Evolutionary conservation across 495 filamentous ascomycete genomes (phyloP).

Genomic region (Sabuloglossum arenarium): DNA sequence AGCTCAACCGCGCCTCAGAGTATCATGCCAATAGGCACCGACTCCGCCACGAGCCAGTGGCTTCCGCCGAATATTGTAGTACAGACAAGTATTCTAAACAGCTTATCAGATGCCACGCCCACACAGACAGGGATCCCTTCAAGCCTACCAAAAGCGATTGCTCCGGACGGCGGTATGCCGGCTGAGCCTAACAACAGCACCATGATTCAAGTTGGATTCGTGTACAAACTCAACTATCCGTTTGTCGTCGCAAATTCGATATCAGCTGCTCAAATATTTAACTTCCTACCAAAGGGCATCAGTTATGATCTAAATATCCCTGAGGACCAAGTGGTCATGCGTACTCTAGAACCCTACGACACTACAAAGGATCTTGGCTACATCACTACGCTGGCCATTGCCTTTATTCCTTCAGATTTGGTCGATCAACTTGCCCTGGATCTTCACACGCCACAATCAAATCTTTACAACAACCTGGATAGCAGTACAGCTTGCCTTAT

Average conservation of each 20-base stretch:
- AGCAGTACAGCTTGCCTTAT: conserved; percentile 44
- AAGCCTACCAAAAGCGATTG: conserved; percentile 51
- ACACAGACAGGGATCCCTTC: conserved; percentile 31
- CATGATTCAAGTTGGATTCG: conserved; percentile 72
- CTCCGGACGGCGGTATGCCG: conserved; percentile 34
- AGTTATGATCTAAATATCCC: conserved; percentile 38
- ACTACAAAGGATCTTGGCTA: conserved; percentile 48
- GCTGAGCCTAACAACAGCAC: conserved; percentile 37
- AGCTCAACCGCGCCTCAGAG: conserved; percentile 3
- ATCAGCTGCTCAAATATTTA: conserved; percentile 73
- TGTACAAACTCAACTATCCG: conserved; percentile 53
- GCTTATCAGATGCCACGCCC: conserved; percentile 2
- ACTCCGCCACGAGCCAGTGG: not conserved
- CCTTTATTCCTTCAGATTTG: conserved; percentile 47
- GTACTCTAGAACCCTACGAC: conserved; percentile 57
- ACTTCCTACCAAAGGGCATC: conserved; percentile 55
- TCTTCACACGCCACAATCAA: conserved; percentile 43
- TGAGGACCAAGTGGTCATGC: conserved; percentile 34
- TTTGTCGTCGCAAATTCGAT: conserved; percentile 51
- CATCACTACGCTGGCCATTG: conserved; percentile 61
- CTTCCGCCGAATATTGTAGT: conserved; percentile 14
- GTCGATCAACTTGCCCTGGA: conserved; percentile 39
- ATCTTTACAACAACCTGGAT: conserved; percentile 49
- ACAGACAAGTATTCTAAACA: conserved; percentile 7
- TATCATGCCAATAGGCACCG: conserved; percentile 15